Conservation (phyloP, 495 filamentous ascomycete species). For the Oidiodendron maius region DNA sequence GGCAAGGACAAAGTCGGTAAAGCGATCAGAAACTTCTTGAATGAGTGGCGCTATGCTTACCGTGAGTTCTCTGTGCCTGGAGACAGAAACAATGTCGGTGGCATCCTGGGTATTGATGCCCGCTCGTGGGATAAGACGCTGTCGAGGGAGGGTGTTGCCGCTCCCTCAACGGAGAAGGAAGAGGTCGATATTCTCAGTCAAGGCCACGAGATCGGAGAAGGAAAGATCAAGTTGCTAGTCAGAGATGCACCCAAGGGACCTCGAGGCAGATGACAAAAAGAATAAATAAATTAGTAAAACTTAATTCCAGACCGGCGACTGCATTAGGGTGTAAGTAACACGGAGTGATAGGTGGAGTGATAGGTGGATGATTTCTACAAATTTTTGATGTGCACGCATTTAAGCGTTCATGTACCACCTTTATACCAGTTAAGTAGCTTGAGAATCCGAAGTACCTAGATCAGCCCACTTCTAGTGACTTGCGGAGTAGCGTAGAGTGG, state of each 20-base stretch:
- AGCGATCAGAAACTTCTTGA: conserved; percentile 82
- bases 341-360: too few relatives aligned
- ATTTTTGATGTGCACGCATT: too few relatives aligned
- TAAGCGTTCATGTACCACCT: too few relatives aligned
- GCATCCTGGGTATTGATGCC: conserved; percentile 90
- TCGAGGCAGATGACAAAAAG: conserved; percentile 18
- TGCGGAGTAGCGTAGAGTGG: too few relatives aligned
- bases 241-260: conserved; percentile 48
- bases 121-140: conserved; percentile 77
- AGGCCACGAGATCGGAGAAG: conserved; percentile 53
- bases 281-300: conserved; percentile 18
- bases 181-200: conserved; percentile 54
- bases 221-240: conserved; percentile 53
- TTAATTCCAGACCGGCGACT: too few relatives aligned
- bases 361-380: too few relatives aligned
- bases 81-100: conserved; percentile 83
- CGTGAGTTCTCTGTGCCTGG: conserved; percentile 95
- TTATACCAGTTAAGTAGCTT: too few relatives aligned
- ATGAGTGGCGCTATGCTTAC: conserved; percentile 93
- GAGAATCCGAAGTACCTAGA: too few relatives aligned
- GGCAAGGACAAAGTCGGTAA: conserved; percentile 99
- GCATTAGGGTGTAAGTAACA: too few relatives aligned
- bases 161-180: conserved; percentile 26
- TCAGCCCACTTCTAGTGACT: too few relatives aligned
- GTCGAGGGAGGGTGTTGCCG: conserved; percentile 33